Conservation (phyloP, 192 early-diverging fungal species). For the Rhizophagus prolifer region DNA sequence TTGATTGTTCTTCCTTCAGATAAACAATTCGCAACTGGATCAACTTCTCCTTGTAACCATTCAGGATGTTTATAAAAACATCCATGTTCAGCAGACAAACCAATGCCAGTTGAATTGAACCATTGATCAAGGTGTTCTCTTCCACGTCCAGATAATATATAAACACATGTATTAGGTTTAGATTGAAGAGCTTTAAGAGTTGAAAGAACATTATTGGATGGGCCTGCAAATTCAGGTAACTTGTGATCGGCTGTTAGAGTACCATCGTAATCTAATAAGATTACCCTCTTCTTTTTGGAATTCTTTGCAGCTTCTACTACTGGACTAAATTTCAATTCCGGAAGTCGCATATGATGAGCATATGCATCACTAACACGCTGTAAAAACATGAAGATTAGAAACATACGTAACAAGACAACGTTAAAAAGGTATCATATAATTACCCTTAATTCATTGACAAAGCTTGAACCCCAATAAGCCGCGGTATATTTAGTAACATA, state of each 20-base stretch:
- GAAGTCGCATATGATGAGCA: slow-evolving; percentile 60
- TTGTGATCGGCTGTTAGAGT: slow-evolving; percentile 85
- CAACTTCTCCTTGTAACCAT: slow-evolving; percentile 55
- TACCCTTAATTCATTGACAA: slow-evolving; percentile 86
- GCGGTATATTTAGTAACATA: slow-evolving; percentile 98
- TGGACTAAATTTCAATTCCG: slow-evolving; percentile 53
- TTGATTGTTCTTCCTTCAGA: slow-evolving; percentile 53
- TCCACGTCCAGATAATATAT: slow-evolving; percentile 92
- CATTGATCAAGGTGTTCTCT: slow-evolving; percentile 87
- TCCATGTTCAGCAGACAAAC: slow-evolving; percentile 96
- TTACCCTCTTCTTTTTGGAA: slow-evolving; percentile 69
- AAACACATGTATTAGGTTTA: slow-evolving; percentile 88
- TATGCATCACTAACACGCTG: slow-evolving; percentile 54
- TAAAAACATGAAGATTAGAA: neutral
- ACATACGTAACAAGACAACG: neutral
- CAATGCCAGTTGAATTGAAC: slow-evolving; percentile 86
- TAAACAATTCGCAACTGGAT: slow-evolving; percentile 42
- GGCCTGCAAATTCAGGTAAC: slow-evolving; percentile 92
- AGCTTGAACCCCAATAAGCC: slow-evolving; percentile 94
- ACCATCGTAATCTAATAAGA: slow-evolving; percentile 97
- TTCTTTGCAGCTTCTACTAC: slow-evolving; percentile 55
- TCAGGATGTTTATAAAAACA: slow-evolving; percentile 95
- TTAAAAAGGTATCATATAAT: slow-evolving; percentile 15
- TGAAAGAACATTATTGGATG: slow-evolving; percentile 69
- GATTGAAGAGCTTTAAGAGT: slow-evolving; percentile 67